Evolutionary conservation across 371 early-diverging fungal species (phyloP).

Genomic region (Syncephalastrum contaminatum): DNA sequence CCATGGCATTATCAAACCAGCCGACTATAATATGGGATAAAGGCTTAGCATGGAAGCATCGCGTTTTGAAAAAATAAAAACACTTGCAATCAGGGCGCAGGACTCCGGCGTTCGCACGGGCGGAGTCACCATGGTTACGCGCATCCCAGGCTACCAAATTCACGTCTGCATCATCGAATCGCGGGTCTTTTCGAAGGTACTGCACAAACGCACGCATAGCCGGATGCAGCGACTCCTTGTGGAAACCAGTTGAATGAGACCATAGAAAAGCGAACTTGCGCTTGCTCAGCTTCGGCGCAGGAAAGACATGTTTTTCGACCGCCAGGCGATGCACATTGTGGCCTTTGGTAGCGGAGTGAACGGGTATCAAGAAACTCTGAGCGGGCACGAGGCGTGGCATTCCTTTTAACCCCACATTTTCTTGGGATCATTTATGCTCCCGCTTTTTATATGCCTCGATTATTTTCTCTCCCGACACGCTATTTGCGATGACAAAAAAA

Average conservation of each 20-base stretch:
- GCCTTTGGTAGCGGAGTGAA: conserved; percentile 18
- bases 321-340: conserved; percentile 20
- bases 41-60: conserved; percentile 8
- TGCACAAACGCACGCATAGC: conserved; percentile 22
- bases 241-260: conserved; percentile 37
- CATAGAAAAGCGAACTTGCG: conserved; percentile 21
- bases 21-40: conserved; percentile 13
- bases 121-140: conserved; percentile 42
- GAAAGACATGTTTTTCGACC: conserved; percentile 26
- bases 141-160: conserved; percentile 33
- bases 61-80: conserved; percentile 11
- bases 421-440: too few species aligned
- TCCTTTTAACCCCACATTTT: too few species aligned
- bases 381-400: conserved; percentile 5
- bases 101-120: conserved; percentile 24
- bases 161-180: conserved; percentile 24
- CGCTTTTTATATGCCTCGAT: too few species aligned
- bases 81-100: conserved; percentile 28
- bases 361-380: conserved; percentile 13
- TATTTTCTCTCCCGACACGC: too few species aligned
- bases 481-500: too few species aligned
- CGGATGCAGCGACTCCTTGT: conserved; percentile 34
- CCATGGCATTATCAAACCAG: conserved; percentile 36
- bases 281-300: background rate
- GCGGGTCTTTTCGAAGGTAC: conserved; percentile 11